Percentiles rank a stretch among this genome's conserved stretches.
Evolutionary conservation across 1,139 yeast species (phyloP).

Genomic region (Lodderomyces parapsilosis): DNA sequence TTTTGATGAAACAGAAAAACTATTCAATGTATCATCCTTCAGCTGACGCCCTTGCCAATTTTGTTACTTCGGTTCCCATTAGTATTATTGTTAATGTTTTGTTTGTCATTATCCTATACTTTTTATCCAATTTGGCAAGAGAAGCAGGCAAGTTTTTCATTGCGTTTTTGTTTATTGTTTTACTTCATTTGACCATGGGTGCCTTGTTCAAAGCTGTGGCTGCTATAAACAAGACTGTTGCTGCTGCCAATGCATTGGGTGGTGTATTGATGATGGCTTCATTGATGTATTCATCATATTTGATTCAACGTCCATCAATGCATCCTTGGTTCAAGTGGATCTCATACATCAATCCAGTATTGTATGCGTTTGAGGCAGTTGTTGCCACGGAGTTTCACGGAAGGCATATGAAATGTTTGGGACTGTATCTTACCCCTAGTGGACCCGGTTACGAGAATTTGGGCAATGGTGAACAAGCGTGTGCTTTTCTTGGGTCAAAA

Average conservation of each 20-base stretch:
- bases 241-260: slow-evolving; percentile 53
- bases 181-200: slow-evolving; percentile 32
- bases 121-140: slow-evolving; percentile 48
- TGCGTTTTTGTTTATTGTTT: slow-evolving; percentile 42
- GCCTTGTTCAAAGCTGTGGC: slow-evolving; percentile 51
- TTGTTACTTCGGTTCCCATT: slow-evolving; percentile 48
- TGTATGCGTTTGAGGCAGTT: slow-evolving; percentile 58
- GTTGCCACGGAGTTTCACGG: slow-evolving; percentile 57
- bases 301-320: slow-evolving; percentile 58
- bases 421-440: slow-evolving; percentile 41
- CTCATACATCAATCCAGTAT: slow-evolving; percentile 54
- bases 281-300: slow-evolving; percentile 53
- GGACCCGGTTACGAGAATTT: slow-evolving; percentile 50
- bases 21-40: slow-evolving; percentile 59
- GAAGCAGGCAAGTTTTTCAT: slow-evolving; percentile 57
- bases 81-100: slow-evolving; percentile 42
- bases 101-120: slow-evolving; percentile 49
- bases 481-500: slow-evolving; percentile 51
- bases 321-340: slow-evolving; percentile 69
- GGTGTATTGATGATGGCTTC: slow-evolving; percentile 49
- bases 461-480: slow-evolving; percentile 40
- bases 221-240: slow-evolving; percentile 41
- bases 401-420: slow-evolving; percentile 50
- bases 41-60: slow-evolving; percentile 53
- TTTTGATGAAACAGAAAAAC: slow-evolving; percentile 54